phyloP scores from a whole-genome alignment of 371 early-diverging fungal species.

The Chytridium lagenaria region DNA sequence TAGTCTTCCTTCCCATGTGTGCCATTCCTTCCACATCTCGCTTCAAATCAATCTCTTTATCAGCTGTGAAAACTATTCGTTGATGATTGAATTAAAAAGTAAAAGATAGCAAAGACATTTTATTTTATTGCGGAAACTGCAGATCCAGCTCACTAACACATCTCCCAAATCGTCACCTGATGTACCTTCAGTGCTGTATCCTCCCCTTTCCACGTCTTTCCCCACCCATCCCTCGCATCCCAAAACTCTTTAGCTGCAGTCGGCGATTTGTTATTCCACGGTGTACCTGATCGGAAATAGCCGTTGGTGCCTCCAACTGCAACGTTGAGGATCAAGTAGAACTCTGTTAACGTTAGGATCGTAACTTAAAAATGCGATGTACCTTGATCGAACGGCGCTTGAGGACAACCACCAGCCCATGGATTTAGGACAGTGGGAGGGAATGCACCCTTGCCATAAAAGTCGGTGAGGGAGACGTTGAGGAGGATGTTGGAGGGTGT shows the following conservation, averaged over 20 bases:
- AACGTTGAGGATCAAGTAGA: constrained; percentile 63
- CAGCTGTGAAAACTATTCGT: no score
- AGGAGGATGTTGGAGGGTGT: constrained; percentile 49
- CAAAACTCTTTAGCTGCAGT: constrained; percentile 35
- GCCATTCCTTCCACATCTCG: no score
- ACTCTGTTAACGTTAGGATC: no score
- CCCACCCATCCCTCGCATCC: constrained; percentile 23
- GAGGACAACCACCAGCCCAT: constrained; percentile 11
- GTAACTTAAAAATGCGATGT: no score
- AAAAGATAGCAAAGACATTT: no score
- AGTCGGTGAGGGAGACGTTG: constrained; percentile 45
- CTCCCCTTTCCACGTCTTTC: constrained; percentile 27
- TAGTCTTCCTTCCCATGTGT: no score
- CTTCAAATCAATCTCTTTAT: no score
- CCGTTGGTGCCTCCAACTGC: constrained; percentile 74
- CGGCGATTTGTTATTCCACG: constrained; percentile 63
- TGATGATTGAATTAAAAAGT: no score
- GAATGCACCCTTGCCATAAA: constrained; percentile 2
- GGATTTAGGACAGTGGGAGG: background rate
- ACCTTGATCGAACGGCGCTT: constrained; percentile 31
- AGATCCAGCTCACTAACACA: no score
- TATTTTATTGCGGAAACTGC: no score
- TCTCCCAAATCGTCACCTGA: constrained; percentile 25
- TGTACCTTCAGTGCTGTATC: constrained; percentile 29
- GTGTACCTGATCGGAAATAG: constrained; percentile 68